Conservation (phyloP, 2,329 filamentous ascomycete species). For the Tothia fuscella region DNA sequence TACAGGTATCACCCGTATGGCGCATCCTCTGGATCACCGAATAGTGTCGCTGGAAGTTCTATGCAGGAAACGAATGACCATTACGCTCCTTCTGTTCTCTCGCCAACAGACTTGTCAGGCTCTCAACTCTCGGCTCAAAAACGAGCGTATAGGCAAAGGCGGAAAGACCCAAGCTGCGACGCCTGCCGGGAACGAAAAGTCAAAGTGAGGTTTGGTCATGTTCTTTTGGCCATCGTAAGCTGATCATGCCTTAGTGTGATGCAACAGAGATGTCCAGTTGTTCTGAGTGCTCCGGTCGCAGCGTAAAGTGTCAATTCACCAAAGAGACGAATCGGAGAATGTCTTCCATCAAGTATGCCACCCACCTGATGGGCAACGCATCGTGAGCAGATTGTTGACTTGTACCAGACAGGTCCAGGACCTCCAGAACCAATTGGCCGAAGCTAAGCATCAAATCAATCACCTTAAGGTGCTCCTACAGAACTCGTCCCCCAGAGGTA, state of each 20-base stretch:
- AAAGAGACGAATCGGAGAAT: conserved; percentile 98
- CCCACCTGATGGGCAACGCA: too few species aligned
- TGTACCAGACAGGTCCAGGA: conserved; percentile 70
- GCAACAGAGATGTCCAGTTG: conserved; percentile 93
- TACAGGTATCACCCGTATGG: conserved; percentile 10
- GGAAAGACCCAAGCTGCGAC: conserved; percentile 96
- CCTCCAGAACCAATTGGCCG: conserved; percentile 78
- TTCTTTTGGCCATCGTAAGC: neutral
- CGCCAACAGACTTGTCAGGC: conserved; percentile 27
- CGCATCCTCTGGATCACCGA: conserved; percentile 10
- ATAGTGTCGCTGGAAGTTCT: conserved; percentile 9
- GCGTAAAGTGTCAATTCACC: conserved; percentile 96
- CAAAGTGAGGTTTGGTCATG: conserved; percentile 34
- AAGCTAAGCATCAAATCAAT: conserved; percentile 67
- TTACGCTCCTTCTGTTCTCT: conserved; percentile 22
- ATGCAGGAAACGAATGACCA: conserved; percentile 7
- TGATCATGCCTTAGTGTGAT: conserved; percentile 54
- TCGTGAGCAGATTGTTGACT: conserved; percentile 10
- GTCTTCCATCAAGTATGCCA: conserved; percentile 82
- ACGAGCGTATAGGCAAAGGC: conserved; percentile 81
- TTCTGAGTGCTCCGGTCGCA: conserved; percentile 91
- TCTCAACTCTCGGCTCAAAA: conserved; percentile 64
- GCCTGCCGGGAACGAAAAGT: conserved; percentile 78
- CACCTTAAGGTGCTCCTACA: conserved; percentile 54
- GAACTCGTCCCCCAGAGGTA: conserved; percentile 37